Percentiles rank a stretch among this genome's conserved stretches.
Evolutionary conservation across 192 early-diverging fungal genomes (phyloP).

Genomic region (Backusella macrospora): DNA sequence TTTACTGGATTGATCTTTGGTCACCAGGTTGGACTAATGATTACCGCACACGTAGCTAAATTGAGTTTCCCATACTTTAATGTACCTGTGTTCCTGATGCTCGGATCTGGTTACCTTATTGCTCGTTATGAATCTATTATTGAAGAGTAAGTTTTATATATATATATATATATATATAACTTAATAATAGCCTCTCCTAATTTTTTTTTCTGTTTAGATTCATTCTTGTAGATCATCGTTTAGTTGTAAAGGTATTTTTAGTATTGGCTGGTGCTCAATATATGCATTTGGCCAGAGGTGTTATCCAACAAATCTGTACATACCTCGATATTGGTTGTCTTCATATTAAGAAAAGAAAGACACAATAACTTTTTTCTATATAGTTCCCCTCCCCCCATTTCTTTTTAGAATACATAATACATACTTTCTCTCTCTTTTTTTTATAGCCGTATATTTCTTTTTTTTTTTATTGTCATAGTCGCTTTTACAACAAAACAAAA

Average conservation of each 20-base stretch:
- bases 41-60: constrained; percentile 85
- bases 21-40: constrained; percentile 82
- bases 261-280: constrained; percentile 49
- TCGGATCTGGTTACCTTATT: constrained; percentile 63
- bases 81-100: constrained; percentile 55
- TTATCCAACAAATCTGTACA: constrained; percentile 73
- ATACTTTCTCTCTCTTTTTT: not conserved
- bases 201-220: constrained; percentile 29
- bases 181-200: not conserved
- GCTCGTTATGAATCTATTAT: constrained; percentile 52
- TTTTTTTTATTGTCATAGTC: too few relatives aligned
- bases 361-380: constrained; percentile 3
- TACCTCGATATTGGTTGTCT: constrained; percentile 82
- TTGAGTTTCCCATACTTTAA: constrained; percentile 80
- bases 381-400: not conserved
- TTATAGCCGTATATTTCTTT: too few relatives aligned
- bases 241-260: constrained; percentile 15
- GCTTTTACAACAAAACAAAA: too few relatives aligned
- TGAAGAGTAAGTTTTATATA: constrained; percentile 41
- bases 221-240: constrained; percentile 32
- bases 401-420: not conserved
- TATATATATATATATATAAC: not conserved
- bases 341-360: constrained; percentile 71
- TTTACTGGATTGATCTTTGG: constrained; percentile 78
- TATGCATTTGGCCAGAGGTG: constrained; percentile 67